phyloP scores from a whole-genome alignment of 2,329 filamentous ascomycete genomes.

The Aspergillus luchuensis region DNA sequence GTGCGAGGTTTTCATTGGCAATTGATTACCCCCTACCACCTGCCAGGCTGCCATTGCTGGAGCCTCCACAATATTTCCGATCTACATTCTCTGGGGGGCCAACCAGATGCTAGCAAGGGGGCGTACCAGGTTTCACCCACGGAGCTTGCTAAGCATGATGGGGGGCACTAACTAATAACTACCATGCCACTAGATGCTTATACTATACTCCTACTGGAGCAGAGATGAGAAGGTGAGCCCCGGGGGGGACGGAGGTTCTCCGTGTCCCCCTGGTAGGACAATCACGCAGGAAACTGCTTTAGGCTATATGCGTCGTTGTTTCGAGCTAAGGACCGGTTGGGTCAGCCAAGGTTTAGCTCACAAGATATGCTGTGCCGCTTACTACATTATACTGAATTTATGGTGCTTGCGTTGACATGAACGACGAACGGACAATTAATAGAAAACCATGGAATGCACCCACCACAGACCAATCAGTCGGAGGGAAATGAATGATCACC shows the following conservation, averaged over 20 bases:
- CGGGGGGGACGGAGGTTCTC: not conserved
- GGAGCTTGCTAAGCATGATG: slow-evolving; percentile 1
- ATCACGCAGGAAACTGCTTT: slow-evolving; percentile 8
- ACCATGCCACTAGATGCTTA: too few relatives aligned
- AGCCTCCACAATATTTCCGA: not conserved
- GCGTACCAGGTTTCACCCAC: not conserved
- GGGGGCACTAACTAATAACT: not conserved
- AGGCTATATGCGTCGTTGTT: slow-evolving; percentile 6
- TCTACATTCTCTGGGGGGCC: not conserved
- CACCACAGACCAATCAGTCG: not conserved
- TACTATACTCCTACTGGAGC: not conserved
- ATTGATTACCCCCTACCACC: not conserved
- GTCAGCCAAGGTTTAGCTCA: not conserved
- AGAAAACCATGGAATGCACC: not conserved
- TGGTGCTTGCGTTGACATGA: not conserved
- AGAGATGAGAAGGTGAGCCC: slow-evolving; percentile 1
- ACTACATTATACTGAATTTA: not conserved
- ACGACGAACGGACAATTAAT: not conserved
- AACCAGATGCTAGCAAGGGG: not conserved
- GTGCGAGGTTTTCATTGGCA: not conserved
- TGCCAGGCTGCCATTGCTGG: not conserved
- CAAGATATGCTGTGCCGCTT: not conserved
- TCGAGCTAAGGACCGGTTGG: not conserved
- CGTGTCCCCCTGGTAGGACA: not conserved
- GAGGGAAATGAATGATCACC: slow-evolving; percentile 6